Base-by-base conservation (phyloP, 768 basidiomycete genomes). In the Boletus patriciae region DNA sequence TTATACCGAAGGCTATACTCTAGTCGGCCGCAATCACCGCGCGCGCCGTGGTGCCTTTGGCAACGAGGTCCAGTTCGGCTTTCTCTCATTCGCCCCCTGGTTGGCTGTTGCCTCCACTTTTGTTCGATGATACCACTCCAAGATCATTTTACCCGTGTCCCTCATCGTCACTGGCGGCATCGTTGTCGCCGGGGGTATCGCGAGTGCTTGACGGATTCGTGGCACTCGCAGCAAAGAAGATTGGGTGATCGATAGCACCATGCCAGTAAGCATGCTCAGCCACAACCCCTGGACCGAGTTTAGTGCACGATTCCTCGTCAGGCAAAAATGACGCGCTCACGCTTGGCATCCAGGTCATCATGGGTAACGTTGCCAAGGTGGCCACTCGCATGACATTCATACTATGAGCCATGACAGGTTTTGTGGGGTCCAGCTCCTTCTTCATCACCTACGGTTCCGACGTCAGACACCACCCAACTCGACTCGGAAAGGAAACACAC, bases 311-410 rank as follows among this genome's bases (percentile, higher is more conserved):
- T 25, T 11, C 3, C 7, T 29, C 0, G 12, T 23, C 37, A 9
- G 18, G 18, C 31, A 29, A 42, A 23, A 19, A n/a, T 2, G 43
- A 23, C 36, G 50, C 31, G 76, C 87, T 65, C 70, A 92, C 93
- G 2, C 83, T 74, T 29, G 92, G 86, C 68, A 94, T 81, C 51
- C 73, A 73, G 16, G 74, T 73, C 73, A 86, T 77, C 64, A 85
- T 71, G 46, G 81, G 77, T 70, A 84, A 66, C 47, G 77, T 80
- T 18, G 73, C 60, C 44, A 88, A 51, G 11, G 84, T 79, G n/a
- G 84, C 66, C 21, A 87, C 61, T 3, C 85, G 83, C 68, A 93
- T 77, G 37, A 74, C 68, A 65, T 92, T 91, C 78, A 87, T 81
- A 44, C 85, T 62, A 65, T 93, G 91, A 9, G 80, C 81, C 72